A percentile compares a stretch with the other conserved stretches of the same genome.
Conservation (phyloP, 768 basidiomycete species). For the Agrocybe chaxingu region DNA sequence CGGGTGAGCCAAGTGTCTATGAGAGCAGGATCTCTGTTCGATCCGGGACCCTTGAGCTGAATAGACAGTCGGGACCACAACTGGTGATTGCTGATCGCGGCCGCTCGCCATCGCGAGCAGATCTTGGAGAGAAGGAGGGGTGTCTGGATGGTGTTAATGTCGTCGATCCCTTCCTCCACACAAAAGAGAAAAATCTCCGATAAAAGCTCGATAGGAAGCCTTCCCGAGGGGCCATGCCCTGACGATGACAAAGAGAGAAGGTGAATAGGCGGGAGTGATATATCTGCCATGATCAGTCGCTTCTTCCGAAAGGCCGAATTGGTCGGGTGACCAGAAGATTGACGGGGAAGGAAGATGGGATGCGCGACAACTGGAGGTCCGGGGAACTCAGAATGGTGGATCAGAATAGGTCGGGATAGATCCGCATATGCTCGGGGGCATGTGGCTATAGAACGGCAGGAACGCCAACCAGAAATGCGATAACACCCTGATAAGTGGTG, state of each 20-base stretch:
- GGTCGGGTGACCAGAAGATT: no score
- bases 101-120: slow-evolving; percentile 37
- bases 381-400: no score
- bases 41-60: slow-evolving; percentile 19
- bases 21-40: slow-evolving; percentile 18
- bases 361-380: no score
- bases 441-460: no score
- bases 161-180: slow-evolving; percentile 30
- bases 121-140: slow-evolving; percentile 37
- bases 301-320: neutral
- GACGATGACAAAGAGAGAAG: slow-evolving; percentile 8
- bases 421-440: no score
- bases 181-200: slow-evolving; percentile 41
- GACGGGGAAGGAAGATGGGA: no score
- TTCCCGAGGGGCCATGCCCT: slow-evolving; percentile 17
- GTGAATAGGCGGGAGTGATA: neutral
- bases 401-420: no score
- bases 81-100: slow-evolving; percentile 35
- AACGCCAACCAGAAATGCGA: no score
- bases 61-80: slow-evolving; percentile 39
- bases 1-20: slow-evolving; percentile 30
- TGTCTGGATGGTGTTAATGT: slow-evolving; percentile 30
- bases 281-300: neutral
- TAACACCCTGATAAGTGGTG: no score
- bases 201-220: slow-evolving; percentile 35